These are phyloP conservation scores for Neovahlkampfia damariscottae DNA, from an alignment of 78 protist genomes.

Conservation along the genomic window DNA sequence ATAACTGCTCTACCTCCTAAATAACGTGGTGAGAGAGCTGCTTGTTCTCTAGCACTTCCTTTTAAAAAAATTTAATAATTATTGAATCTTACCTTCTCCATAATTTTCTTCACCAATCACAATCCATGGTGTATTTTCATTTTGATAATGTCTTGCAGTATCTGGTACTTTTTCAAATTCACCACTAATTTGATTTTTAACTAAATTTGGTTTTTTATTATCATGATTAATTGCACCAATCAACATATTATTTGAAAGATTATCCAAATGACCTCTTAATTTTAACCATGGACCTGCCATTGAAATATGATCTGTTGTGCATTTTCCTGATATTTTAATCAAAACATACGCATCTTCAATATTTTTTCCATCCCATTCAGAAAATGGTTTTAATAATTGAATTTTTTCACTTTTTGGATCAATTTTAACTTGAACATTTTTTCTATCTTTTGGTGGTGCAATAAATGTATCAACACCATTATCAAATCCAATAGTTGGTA, in stretches of 20 bases:
- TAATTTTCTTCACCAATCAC: slow-evolving; percentile 89
- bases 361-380: slow-evolving; percentile 77
- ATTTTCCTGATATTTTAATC: slow-evolving; percentile 86
- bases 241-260: slow-evolving; percentile 82
- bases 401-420: slow-evolving; percentile 62
- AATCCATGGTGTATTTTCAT: slow-evolving; percentile 63
- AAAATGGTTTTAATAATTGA: slow-evolving; percentile 72
- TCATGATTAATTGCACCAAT: slow-evolving; percentile 81
- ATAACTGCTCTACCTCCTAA: slow-evolving; percentile 84
- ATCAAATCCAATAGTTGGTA: slow-evolving; percentile 76
- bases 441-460: slow-evolving; percentile 45
- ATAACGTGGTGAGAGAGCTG: slow-evolving; percentile 86
- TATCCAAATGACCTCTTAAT: slow-evolving; percentile 90
- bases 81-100: no score
- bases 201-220: slow-evolving; percentile 68
- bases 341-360: slow-evolving; percentile 45
- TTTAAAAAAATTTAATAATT: no score
- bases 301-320: slow-evolving; percentile 94
- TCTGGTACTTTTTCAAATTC: slow-evolving; percentile 54
- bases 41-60: slow-evolving; percentile 89
- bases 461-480: slow-evolving; percentile 76
- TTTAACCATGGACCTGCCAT: slow-evolving; percentile 93
- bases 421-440: slow-evolving; percentile 44
- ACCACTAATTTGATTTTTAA: slow-evolving; percentile 60
- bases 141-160: slow-evolving; percentile 73